A percentile compares a stretch with the other conserved stretches of the same genome.
Conservation (phyloP, 2,329 filamentous ascomycete genomes). For the Cordyceps tenuipes region DNA sequence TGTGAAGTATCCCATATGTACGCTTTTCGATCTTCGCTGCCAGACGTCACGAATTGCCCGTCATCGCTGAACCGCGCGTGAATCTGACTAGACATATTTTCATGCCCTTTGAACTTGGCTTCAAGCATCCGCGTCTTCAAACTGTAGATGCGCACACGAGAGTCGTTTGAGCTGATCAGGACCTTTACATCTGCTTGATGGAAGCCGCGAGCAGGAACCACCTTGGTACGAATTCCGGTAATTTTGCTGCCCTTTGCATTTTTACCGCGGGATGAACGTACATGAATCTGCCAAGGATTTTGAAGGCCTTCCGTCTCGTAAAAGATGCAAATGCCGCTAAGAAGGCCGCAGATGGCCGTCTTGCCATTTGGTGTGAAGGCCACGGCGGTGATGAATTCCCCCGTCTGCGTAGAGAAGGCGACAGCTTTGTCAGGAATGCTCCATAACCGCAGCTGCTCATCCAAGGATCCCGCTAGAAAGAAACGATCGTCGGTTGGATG, state of each 20-base stretch:
- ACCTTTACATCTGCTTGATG: constrained; percentile 65
- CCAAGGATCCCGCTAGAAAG: constrained; percentile 87
- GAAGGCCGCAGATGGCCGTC: constrained; percentile 76
- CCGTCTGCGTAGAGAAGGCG: constrained; percentile 67
- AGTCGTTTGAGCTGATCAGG: constrained; percentile 91
- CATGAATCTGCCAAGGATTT: constrained; percentile 76
- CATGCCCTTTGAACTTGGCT: constrained; percentile 83
- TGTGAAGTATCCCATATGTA: constrained; percentile 69
- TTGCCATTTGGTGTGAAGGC: constrained; percentile 90
- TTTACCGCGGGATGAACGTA: constrained; percentile 84
- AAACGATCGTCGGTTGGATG: constrained; percentile 94
- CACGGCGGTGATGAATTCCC: constrained; percentile 89
- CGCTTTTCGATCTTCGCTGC: constrained; percentile 81
- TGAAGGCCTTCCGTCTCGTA: constrained; percentile 90
- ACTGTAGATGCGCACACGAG: constrained; percentile 82
- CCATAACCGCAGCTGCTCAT: constrained; percentile 83
- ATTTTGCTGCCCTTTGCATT: constrained; percentile 97
- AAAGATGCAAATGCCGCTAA: constrained; percentile 79
- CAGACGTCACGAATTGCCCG: constrained; percentile 77
- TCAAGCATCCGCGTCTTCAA: constrained; percentile 77
- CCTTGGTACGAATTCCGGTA: constrained; percentile 74
- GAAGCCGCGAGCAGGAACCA: constrained; percentile 32
- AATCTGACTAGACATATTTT: constrained; percentile 86
- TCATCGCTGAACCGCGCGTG: constrained; percentile 84
- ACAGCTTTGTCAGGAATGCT: constrained; percentile 96